Evolutionary conservation across 2,329 filamentous ascomycete genomes (phyloP).

Genomic region (Paecilomyces sp.): DNA sequence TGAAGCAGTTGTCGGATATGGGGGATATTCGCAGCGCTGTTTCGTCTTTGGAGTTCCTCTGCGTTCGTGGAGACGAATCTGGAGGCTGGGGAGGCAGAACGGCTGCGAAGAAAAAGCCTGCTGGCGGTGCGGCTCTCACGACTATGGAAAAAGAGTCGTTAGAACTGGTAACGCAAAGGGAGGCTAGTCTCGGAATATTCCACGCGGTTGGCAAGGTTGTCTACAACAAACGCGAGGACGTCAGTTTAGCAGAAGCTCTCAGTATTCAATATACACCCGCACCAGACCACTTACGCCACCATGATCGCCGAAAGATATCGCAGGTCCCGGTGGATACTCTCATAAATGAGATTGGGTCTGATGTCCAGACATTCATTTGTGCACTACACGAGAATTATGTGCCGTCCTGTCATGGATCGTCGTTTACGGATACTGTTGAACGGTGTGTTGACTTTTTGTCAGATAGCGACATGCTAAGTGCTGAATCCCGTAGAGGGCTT

Average conservation of each 20-base stretch:
- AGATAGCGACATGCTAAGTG: constrained; percentile 75
- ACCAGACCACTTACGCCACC: constrained; percentile 52
- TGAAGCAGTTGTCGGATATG: constrained; percentile 73
- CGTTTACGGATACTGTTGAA: constrained; percentile 69
- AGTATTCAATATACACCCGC: constrained; percentile 47
- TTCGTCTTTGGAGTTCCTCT: constrained; percentile 86
- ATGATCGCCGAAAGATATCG: constrained; percentile 54
- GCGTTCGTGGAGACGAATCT: constrained; percentile 69
- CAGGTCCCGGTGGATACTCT: constrained; percentile 65
- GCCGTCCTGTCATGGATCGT: constrained; percentile 63
- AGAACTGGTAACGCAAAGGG: constrained; percentile 74
- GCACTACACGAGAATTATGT: constrained; percentile 92
- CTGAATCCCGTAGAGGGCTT: constrained; percentile 47
- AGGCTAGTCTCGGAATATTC: constrained; percentile 87
- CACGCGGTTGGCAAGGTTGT: constrained; percentile 94
- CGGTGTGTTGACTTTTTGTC: constrained; percentile 83
- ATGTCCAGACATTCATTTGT: constrained; percentile 81
- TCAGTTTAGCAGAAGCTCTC: constrained; percentile 23
- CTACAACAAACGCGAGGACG: constrained; percentile 80
- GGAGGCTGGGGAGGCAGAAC: constrained; percentile 70
- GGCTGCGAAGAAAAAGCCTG: constrained; percentile 53
- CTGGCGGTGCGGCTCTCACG: constrained; percentile 50
- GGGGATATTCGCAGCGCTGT: constrained; percentile 92
- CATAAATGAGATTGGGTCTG: constrained; percentile 90
- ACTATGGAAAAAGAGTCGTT: constrained; percentile 72